Evolutionary conservation across 208 protist genomes (phyloP), one percentile per base, ranked within the genome.

Genomic region (Kentomonas sorsogonicus): DNA sequence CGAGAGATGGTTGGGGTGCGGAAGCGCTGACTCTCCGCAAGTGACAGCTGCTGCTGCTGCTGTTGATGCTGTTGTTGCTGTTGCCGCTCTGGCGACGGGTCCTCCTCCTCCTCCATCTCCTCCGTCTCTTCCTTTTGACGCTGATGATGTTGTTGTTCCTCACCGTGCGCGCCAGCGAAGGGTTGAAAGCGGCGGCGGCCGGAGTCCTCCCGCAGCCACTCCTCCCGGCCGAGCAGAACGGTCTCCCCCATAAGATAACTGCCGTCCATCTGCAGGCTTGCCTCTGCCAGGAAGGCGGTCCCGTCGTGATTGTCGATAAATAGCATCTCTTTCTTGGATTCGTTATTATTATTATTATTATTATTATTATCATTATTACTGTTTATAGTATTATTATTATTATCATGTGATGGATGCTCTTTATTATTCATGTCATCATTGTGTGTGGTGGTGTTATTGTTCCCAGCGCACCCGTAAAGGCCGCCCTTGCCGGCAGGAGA

Each of bases 291-390:
- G 67, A 73, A 78, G n/a, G 61, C 76, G 29, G 76, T 83, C 54
- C 76, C 76, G 54, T 83, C 76, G 60, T 62, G 61, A 44, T 83
- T 79, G 62, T 83, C 69, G 25, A 83, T 67, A 60, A 83, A 83
- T 29, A 83, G 22, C 55, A 60, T 76, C 23, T 77, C 66, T n/a
- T 31, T 71, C 27, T 55, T 6, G 43, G 43, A 18, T 22, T 48
- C n/a, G 15, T 40, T 40, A 40, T 40, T 40, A 40, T 40, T 40
- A 40, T 40, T 40, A 40, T 40, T 15, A n/a, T 40, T 15, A 9
- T 40, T 15, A n/a, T 40, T 40, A n/a, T n/a, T n/a, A n/a, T n/a
- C n/a, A n/a, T n/a, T n/a, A n/a, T n/a, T n/a, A n/a, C n/a, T n/a
- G n/a, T n/a, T n/a, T n/a, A n/a, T n/a, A n/a, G n/a, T n/a, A n/a